Evolutionary conservation across 2,329 filamentous ascomycete genomes (phyloP).

Genomic region (Annulohypoxylon truncatum): DNA sequence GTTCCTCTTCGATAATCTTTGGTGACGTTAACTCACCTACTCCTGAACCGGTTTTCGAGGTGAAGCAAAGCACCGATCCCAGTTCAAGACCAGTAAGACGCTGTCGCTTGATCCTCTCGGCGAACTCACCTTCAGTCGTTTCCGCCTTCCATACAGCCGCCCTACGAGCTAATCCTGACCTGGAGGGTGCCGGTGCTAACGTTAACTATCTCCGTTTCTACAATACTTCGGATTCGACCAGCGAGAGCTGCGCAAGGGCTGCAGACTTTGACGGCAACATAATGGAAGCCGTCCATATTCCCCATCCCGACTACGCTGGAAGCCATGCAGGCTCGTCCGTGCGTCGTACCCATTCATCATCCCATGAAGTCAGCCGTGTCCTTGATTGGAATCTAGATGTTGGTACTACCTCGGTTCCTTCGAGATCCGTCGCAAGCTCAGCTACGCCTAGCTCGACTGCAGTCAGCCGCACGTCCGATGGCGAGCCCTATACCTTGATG

Average conservation of each 20-base stretch:
- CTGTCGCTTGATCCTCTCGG: slow-evolving; percentile 73
- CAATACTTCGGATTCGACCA: slow-evolving; percentile 45
- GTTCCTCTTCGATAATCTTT: slow-evolving; percentile 56
- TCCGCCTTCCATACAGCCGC: slow-evolving; percentile 78
- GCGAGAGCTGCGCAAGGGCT: slow-evolving; percentile 65
- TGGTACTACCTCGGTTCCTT: slow-evolving; percentile 46
- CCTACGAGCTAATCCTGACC: slow-evolving; percentile 69
- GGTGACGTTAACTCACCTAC: slow-evolving; percentile 51
- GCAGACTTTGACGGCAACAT: slow-evolving; percentile 86
- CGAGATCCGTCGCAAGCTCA: slow-evolving; percentile 41
- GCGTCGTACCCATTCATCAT: slow-evolving; percentile 52
- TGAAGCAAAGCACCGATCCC: slow-evolving; percentile 54
- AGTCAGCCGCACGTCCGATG: slow-evolving; percentile 38
- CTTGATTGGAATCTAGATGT: slow-evolving; percentile 63
- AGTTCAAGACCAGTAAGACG: slow-evolving; percentile 53
- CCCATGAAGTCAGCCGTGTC: slow-evolving; percentile 58
- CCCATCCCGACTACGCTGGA: slow-evolving; percentile 52
- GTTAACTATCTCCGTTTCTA: slow-evolving; percentile 43
- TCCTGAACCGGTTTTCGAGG: slow-evolving; percentile 57
- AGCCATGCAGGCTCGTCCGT: slow-evolving; percentile 52
- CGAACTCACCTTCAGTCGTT: slow-evolving; percentile 72
- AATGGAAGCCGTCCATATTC: slow-evolving; percentile 78
- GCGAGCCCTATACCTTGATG: slow-evolving; percentile 46
- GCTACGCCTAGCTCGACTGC: slow-evolving; percentile 38
- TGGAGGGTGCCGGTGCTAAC: slow-evolving; percentile 59